Conservation (phyloP, 805 yeast genomes). For the Torulaspora gathmanii region DNA sequence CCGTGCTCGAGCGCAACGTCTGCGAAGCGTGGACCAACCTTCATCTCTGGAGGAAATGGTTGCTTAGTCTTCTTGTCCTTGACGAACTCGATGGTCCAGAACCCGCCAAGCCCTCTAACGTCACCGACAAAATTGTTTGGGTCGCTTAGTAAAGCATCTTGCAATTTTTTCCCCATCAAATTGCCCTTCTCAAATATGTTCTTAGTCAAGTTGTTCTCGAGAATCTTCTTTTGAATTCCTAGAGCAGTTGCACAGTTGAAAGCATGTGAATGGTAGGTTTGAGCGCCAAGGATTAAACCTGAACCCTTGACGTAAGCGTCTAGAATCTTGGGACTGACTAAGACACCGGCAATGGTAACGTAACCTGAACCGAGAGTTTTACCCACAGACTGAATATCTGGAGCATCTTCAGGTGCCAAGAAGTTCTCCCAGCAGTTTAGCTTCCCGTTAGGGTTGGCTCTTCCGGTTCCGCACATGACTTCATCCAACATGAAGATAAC, state of each 20-base stretch:
- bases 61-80: constrained; percentile 49
- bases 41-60: constrained; percentile 39
- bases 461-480: constrained; percentile 55
- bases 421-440: constrained; percentile 46
- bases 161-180: constrained; percentile 39
- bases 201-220: constrained; percentile 34
- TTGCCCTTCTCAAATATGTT: constrained; percentile 44
- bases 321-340: constrained; percentile 41
- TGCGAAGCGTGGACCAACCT: constrained; percentile 38
- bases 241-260: constrained; percentile 45
- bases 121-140: constrained; percentile 47
- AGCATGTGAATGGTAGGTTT: constrained; percentile 49
- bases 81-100: constrained; percentile 55
- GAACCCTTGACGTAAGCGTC: constrained; percentile 40
- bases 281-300: constrained; percentile 43
- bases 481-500: constrained; percentile 49
- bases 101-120: constrained; percentile 59
- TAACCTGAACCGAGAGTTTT: constrained; percentile 49
- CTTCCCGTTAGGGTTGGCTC: constrained; percentile 41
- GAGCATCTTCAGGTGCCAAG: constrained; percentile 37
- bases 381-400: constrained; percentile 48
- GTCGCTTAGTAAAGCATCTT: constrained; percentile 32
- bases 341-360: constrained; percentile 46
- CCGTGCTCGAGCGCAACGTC: constrained; percentile 43
- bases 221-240: constrained; percentile 44